Conservation (phyloP, 1,284 basidiomycete genomes). For the Irpex rosettiformis region DNA sequence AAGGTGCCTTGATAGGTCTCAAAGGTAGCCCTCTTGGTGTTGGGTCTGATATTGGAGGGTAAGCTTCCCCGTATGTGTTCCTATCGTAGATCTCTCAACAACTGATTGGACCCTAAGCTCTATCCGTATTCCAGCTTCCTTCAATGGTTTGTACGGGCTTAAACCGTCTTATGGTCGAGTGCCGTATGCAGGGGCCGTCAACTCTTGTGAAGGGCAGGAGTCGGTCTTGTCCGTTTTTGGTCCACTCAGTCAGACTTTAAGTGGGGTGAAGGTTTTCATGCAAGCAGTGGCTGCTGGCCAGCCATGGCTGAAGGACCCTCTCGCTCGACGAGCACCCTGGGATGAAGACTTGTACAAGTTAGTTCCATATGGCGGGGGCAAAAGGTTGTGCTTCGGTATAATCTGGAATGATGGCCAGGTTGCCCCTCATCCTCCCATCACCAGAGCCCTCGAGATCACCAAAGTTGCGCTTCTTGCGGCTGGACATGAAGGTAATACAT, state of each 20-base stretch:
- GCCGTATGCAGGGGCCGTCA: conserved; percentile 63
- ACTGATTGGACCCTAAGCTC: conserved; percentile 24
- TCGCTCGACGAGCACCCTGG: conserved; percentile 63
- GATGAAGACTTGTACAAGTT: conserved; percentile 56
- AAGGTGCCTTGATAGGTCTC: conserved; percentile 55
- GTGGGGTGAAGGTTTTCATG: conserved; percentile 60
- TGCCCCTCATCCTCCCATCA: conserved; percentile 70
- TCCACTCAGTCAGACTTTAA: conserved; percentile 58
- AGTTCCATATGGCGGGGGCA: conserved; percentile 54
- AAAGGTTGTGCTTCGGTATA: conserved; percentile 57
- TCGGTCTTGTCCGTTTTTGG: conserved; percentile 71
- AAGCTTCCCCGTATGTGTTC: conserved; percentile 11
- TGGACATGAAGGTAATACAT: conserved; percentile 59
- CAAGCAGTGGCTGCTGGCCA: conserved; percentile 52
- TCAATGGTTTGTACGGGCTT: conserved; percentile 51
- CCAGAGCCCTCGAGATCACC: conserved; percentile 56
- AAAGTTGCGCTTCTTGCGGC: conserved; percentile 57
- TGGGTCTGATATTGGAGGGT: conserved; percentile 73
- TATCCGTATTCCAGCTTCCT: conserved; percentile 45
- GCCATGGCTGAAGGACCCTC: conserved; percentile 71
- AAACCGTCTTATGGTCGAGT: conserved; percentile 70
- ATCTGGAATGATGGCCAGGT: conserved; percentile 61
- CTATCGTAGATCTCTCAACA: background rate
- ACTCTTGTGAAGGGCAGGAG: conserved; percentile 68
- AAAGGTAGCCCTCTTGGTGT: conserved; percentile 66